Evolutionary conservation across 495 filamentous ascomycete species (phyloP).

Genomic region (Penicillium herquei): DNA sequence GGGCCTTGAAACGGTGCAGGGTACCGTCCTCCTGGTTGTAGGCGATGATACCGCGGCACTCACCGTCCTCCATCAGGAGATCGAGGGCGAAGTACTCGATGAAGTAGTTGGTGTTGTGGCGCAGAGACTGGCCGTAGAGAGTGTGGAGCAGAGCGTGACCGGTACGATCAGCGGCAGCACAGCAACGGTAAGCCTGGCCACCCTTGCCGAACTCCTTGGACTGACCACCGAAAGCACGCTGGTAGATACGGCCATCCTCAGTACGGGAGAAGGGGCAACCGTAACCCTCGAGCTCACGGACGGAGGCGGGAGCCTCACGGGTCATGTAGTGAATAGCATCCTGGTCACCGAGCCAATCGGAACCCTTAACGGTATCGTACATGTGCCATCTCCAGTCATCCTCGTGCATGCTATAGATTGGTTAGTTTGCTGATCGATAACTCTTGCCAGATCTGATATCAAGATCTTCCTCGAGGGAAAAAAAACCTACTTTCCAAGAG

Average conservation of each 20-base stretch:
- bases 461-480: not conserved
- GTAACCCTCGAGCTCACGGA: constrained; percentile 95
- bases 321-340: constrained; percentile 99
- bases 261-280: constrained; percentile 97
- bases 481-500: constrained; percentile 73
- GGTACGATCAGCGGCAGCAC: constrained; percentile 91
- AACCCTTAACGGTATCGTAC: constrained; percentile 99
- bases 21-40: constrained; percentile 99
- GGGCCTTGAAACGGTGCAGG: constrained; percentile 90
- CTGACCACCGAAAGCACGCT: constrained; percentile 96
- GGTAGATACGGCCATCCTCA: constrained; percentile 96
- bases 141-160: constrained; percentile 96
- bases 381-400: constrained; percentile 99
- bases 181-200: constrained; percentile 95
- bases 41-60: constrained; percentile 91
- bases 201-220: constrained; percentile 93
- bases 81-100: constrained; percentile 98
- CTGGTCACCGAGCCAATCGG: constrained; percentile 97
- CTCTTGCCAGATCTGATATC: not conserved
- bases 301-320: constrained; percentile 83
- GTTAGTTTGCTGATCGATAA: constrained; percentile 13
- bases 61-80: constrained; percentile 93
- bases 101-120: constrained; percentile 99
- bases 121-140: constrained; percentile 93
- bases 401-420: constrained; percentile 61